Percentiles rank a stretch among this genome's conserved stretches.
These are phyloP conservation scores for Cytospora schulzeri DNA, from an alignment of 2,329 filamentous ascomycete species.

Conservation along the genomic window DNA sequence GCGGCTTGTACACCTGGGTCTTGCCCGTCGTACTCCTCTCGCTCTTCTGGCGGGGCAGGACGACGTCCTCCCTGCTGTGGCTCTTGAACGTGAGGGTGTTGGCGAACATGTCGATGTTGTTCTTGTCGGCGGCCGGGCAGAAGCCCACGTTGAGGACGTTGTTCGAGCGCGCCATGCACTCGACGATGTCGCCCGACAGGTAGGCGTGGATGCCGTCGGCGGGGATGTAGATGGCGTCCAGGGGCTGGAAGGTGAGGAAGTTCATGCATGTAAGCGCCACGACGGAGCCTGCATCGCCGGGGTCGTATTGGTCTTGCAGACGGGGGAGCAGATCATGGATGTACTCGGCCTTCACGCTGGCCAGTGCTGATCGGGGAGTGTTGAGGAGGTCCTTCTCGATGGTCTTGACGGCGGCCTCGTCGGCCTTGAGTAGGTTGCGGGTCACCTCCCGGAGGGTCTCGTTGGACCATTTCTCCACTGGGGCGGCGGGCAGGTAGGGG, in stretches of 20 bases:
- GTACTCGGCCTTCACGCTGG: constrained; percentile 50
- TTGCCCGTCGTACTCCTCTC: constrained; percentile 58
- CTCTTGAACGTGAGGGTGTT: constrained; percentile 65
- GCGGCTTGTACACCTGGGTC: constrained; percentile 65
- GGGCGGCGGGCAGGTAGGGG: constrained; percentile 51
- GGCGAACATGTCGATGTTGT: constrained; percentile 65
- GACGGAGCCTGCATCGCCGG: constrained; percentile 65
- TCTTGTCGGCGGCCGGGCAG: constrained; percentile 66
- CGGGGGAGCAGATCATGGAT: constrained; percentile 67
- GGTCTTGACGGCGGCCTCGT: constrained; percentile 52
- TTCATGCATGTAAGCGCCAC: constrained; percentile 77
- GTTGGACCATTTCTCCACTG: constrained; percentile 52
- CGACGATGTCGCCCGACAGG: constrained; percentile 71
- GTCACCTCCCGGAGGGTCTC: constrained; percentile 60
- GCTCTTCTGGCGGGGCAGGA: constrained; percentile 53
- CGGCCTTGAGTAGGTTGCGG: constrained; percentile 55
- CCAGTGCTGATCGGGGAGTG: constrained; percentile 51
- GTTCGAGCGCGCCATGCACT: constrained; percentile 77
- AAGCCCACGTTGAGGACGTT: constrained; percentile 77
- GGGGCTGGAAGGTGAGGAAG: constrained; percentile 65
- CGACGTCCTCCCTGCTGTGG: constrained; percentile 58
- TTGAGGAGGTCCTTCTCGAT: constrained; percentile 55
- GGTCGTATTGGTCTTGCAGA: constrained; percentile 64
- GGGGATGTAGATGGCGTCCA: constrained; percentile 70
- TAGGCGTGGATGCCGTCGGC: constrained; percentile 77